These are phyloP conservation scores for Backusella luteola DNA, from an alignment of 192 early-diverging fungal species.

Conservation along the genomic window DNA sequence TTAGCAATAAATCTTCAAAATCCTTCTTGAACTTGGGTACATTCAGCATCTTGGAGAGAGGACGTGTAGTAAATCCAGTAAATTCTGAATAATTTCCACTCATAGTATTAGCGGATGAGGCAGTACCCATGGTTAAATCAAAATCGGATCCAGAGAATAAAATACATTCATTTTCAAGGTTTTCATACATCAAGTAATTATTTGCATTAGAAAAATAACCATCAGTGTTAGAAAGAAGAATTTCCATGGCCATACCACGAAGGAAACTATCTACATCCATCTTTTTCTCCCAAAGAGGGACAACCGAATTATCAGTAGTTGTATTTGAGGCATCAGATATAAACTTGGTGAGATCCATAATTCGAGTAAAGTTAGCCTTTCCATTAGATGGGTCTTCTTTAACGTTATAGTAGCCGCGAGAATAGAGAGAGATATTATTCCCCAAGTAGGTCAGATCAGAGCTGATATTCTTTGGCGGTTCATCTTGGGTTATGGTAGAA, in stretches of 20 bases:
- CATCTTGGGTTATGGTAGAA: not conserved
- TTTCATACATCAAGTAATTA: slow-evolving; percentile 22
- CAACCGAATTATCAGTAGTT: not conserved
- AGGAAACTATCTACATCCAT: slow-evolving; percentile 16
- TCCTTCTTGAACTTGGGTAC: slow-evolving; percentile 5
- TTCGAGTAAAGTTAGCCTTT: not conserved
- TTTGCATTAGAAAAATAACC: slow-evolving; percentile 16
- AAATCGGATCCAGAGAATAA: not conserved
- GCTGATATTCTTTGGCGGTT: not conserved
- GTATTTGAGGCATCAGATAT: not conserved
- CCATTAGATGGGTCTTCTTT: not conserved
- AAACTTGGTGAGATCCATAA: slow-evolving; percentile 8
- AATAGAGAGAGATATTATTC: not conserved
- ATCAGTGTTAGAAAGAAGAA: slow-evolving; percentile 11
- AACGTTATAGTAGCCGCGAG: not conserved
- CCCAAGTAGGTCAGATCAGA: not conserved
- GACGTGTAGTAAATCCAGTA: not conserved
- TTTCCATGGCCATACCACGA: slow-evolving; percentile 23
- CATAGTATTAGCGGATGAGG: not conserved
- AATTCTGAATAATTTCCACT: not conserved
- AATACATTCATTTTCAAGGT: not conserved
- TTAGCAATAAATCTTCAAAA: not conserved
- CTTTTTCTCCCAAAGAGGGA: not conserved
- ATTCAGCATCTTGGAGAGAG: not conserved
- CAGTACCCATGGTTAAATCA: slow-evolving; percentile 1